These are phyloP conservation scores for Claviceps humidiphila DNA, from an alignment of 2,329 filamentous ascomycete species.

Conservation along the genomic window DNA sequence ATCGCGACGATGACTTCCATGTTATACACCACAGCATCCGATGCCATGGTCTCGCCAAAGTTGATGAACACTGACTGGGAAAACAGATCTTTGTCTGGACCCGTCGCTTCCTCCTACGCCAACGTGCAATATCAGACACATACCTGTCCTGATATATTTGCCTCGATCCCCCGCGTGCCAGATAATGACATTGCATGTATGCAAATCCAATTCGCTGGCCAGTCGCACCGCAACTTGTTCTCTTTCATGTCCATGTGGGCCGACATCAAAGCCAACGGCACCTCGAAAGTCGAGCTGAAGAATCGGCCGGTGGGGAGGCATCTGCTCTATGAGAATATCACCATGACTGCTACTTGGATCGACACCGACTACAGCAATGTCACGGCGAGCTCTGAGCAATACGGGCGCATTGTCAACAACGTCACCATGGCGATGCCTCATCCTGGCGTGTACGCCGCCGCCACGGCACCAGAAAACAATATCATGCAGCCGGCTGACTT, in stretches of 20 bases:
- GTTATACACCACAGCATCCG: slow-evolving; percentile 65
- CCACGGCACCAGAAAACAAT: slow-evolving; percentile 43
- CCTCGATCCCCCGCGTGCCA: slow-evolving; percentile 23
- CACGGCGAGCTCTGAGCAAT: slow-evolving; percentile 30
- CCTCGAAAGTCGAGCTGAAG: slow-evolving; percentile 24
- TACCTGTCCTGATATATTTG: slow-evolving; percentile 50
- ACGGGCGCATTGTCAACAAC: slow-evolving; percentile 55
- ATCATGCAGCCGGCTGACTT: slow-evolving; percentile 58
- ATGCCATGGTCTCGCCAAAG: slow-evolving; percentile 62
- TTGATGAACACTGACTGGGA: slow-evolving; percentile 46
- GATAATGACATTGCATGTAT: slow-evolving; percentile 44
- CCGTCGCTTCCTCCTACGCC: slow-evolving; percentile 48
- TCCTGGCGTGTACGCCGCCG: slow-evolving; percentile 50
- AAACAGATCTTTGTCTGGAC: slow-evolving; percentile 34
- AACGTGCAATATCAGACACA: slow-evolving; percentile 43
- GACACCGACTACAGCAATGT: slow-evolving; percentile 40
- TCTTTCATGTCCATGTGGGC: slow-evolving; percentile 47
- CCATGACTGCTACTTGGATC: slow-evolving; percentile 57
- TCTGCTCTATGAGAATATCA: slow-evolving; percentile 59
- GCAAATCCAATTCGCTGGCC: slow-evolving; percentile 55
- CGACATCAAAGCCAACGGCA: slow-evolving; percentile 28
- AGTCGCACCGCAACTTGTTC: slow-evolving; percentile 57
- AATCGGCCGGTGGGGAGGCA: slow-evolving; percentile 46
- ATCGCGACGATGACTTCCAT: slow-evolving; percentile 50
- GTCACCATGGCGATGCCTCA: slow-evolving; percentile 69